Evolutionary conservation across 352 stramenopile genomes (phyloP).

Genomic region (Globisporangium sylvaticum): DNA sequence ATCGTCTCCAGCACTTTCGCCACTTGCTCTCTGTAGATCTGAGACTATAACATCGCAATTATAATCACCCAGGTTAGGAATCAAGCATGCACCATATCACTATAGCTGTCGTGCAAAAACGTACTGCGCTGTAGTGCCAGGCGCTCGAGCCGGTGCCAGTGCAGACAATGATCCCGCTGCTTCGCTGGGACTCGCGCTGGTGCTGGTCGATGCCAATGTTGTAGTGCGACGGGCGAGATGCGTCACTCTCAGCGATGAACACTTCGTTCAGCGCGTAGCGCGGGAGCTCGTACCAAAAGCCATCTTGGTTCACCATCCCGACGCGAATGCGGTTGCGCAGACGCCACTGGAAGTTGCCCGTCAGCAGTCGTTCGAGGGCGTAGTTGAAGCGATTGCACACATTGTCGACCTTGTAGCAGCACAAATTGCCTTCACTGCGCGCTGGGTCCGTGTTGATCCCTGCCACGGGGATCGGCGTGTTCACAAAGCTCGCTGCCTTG

Average conservation of each 20-base stretch:
- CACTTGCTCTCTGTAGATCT: constrained; percentile 86
- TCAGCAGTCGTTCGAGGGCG: constrained; percentile 61
- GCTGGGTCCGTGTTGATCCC: constrained; percentile 85
- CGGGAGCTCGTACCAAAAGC: constrained; percentile 83
- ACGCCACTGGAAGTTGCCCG: constrained; percentile 76
- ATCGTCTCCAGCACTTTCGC: constrained; percentile 78
- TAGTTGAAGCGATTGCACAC: constrained; percentile 68
- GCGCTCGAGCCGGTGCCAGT: constrained; percentile 86
- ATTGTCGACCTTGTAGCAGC: constrained; percentile 83
- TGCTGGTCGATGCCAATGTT: constrained; percentile 88
- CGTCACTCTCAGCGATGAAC: constrained; percentile 86
- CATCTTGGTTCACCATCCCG: constrained; percentile 87
- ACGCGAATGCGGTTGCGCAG: constrained; percentile 82
- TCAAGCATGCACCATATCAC: neutral
- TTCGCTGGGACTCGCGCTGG: constrained; percentile 84
- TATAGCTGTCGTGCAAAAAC: constrained; percentile 1
- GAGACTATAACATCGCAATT: constrained; percentile 36
- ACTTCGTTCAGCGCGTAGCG: constrained; percentile 87
- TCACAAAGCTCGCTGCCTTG: constrained; percentile 85
- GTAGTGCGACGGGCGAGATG: constrained; percentile 82
- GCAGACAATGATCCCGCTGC: constrained; percentile 85
- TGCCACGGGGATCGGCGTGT: constrained; percentile 78
- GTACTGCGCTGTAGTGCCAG: constrained; percentile 85
- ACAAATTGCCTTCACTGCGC: constrained; percentile 84
- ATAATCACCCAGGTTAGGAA: constrained; percentile 12